These are phyloP conservation scores for Glaciozyma antarctica DNA, from an alignment of 768 basidiomycete genomes.

Conservation along the genomic window DNA sequence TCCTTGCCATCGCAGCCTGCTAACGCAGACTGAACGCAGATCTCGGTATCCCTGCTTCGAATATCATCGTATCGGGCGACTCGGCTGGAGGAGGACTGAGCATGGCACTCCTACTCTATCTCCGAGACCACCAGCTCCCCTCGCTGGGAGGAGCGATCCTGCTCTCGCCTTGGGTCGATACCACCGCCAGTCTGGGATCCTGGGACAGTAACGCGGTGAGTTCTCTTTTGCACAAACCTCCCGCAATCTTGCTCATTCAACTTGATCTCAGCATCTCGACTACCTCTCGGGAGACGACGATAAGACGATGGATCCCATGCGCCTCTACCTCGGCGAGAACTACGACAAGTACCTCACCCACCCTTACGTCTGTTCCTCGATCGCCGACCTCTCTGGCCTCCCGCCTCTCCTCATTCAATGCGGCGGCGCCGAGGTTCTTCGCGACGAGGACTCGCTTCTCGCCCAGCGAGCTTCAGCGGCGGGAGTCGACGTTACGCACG, in stretches of 20 bases:
- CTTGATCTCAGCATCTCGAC: constrained; percentile 47
- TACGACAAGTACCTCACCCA: constrained; percentile 59
- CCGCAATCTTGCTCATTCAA: too few species aligned
- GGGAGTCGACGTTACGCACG: constrained; percentile 74
- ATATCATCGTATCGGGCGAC: constrained; percentile 74
- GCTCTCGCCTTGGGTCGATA: constrained; percentile 56
- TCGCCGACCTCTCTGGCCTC: constrained; percentile 71
- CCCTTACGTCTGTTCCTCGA: constrained; percentile 75
- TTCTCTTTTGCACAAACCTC: not conserved
- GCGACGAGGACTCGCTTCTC: constrained; percentile 78
- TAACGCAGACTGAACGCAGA: not conserved
- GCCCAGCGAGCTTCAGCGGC: constrained; percentile 78
- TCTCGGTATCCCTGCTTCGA: constrained; percentile 43
- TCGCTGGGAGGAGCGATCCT: constrained; percentile 72
- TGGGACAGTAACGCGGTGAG: constrained; percentile 73
- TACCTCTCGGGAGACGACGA: constrained; percentile 57
- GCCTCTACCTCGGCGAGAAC: constrained; percentile 70
- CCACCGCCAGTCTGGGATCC: constrained; percentile 88
- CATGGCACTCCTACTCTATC: constrained; percentile 77
- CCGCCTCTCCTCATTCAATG: constrained; percentile 83
- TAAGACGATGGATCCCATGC: constrained; percentile 78
- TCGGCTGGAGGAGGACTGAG: constrained; percentile 83
- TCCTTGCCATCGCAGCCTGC: constrained; percentile 38
- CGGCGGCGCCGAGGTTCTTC: constrained; percentile 84
- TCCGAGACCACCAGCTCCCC: constrained; percentile 81